Base-by-base conservation (phyloP, 2,329 filamentous ascomycete genomes). In the Fulvia fulva region DNA sequence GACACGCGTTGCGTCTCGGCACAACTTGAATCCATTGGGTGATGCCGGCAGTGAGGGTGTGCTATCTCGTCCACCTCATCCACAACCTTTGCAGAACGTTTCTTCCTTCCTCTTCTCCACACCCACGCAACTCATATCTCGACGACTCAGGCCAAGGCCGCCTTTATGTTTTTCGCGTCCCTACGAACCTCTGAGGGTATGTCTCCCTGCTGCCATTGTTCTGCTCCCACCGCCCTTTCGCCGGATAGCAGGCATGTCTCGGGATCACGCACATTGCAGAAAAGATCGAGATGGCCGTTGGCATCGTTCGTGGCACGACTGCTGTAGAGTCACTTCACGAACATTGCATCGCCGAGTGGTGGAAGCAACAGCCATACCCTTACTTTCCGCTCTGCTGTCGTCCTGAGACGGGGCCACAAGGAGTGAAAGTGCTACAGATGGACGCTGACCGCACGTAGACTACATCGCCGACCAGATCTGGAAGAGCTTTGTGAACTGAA, bases 381-480 rank as follows among this genome's bases (percentile, higher is more conserved):
- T 6, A n/a, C n/a, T 26, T 28, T 28, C 47, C 21, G 47, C 23
- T 26, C n/a, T 50, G 26, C 26, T 50, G 47, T 6, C 19, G n/a
- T 25, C 21, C 21, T 16, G 44, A 47, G 22, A 26, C 9, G 6
- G 19, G 22, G 25, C 8, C 16, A 34, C 16, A 14, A 11, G 14
- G 32, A n/a, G 50, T 37, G 55, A n/a, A 22, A 43, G 45, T 50
- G 16, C 28, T n/a, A 32, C 7, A 50, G 30, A 37, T 49, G 55
- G 47, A 51, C 30, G 30, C 51, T 62, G 51, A 63, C 43, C 30
- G 21, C 9, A 56, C 56, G 12, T 45, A 50, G 83, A 86, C 78
- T 86, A 86, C 76, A 85, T 86, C 77, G 85, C 83, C 80, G 83
- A 87, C 79, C 84, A 87, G 78, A 80, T 87, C 75, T 87, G 84